These are phyloP conservation scores for Ascochyta clinopodiicola DNA, from an alignment of 2,329 filamentous ascomycete genomes.

Conservation along the genomic window DNA sequence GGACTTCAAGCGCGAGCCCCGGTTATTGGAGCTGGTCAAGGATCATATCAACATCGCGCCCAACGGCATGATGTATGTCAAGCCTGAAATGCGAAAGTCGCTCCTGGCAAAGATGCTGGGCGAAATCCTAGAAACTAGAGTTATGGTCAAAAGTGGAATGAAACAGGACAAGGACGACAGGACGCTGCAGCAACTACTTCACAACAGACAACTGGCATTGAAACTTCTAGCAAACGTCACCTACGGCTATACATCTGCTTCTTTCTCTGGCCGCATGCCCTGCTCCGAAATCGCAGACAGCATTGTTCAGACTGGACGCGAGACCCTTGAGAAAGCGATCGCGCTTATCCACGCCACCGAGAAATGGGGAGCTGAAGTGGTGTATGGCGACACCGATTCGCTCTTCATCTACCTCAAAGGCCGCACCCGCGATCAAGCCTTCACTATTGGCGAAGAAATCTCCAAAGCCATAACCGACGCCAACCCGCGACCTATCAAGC, in stretches of 20 bases:
- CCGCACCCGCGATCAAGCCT: constrained; percentile 84
- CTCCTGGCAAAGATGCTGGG: constrained; percentile 94
- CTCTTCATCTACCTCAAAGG: constrained; percentile 90
- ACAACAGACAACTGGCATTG: constrained; percentile 91
- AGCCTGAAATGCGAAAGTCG: constrained; percentile 83
- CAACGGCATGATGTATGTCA: constrained; percentile 96
- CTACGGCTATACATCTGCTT: constrained; percentile 96
- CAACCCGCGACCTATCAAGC: constrained; percentile 90
- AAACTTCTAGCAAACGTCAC: constrained; percentile 99
- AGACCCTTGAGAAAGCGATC: constrained; percentile 93
- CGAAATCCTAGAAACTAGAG: constrained; percentile 91
- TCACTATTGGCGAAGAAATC: constrained; percentile 91
- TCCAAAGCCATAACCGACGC: constrained; percentile 83
- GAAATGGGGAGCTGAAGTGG: constrained; percentile 92
- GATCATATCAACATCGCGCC: constrained; percentile 91
- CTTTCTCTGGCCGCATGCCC: constrained; percentile 96
- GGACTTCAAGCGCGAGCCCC: constrained; percentile 79
- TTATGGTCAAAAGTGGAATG: constrained; percentile 99
- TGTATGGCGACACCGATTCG: constrained; percentile 97
- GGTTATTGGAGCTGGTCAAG: constrained; percentile 77
- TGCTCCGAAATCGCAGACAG: constrained; percentile 98
- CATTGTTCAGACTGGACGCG: constrained; percentile 93
- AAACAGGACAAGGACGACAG: constrained; percentile 90
- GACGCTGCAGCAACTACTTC: constrained; percentile 81
- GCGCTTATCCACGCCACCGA: constrained; percentile 87